These are phyloP conservation scores for Cercospora beticola DNA, from an alignment of 2,329 filamentous ascomycete genomes.

Conservation along the genomic window DNA sequence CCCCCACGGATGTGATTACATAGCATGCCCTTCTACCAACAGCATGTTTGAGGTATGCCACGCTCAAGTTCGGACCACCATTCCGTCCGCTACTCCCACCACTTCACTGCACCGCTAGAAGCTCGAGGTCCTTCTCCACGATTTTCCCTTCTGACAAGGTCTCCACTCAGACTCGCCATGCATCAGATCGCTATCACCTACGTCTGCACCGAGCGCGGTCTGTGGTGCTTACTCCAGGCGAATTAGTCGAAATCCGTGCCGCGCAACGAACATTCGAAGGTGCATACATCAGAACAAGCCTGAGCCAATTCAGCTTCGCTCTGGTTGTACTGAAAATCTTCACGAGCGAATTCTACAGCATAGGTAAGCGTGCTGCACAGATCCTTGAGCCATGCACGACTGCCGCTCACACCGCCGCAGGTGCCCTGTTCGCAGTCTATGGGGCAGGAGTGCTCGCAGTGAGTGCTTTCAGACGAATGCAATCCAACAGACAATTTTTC, in stretches of 20 bases:
- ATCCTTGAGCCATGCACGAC: background rate
- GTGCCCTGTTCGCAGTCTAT: slow-evolving; percentile 86
- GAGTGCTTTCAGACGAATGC: slow-evolving; percentile 79
- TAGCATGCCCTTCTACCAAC: background rate
- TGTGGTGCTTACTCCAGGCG: slow-evolving; percentile 75
- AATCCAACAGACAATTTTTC: slow-evolving; percentile 95
- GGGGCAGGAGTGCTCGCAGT: slow-evolving; percentile 81
- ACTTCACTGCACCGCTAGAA: background rate
- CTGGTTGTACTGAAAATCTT: slow-evolving; percentile 96
- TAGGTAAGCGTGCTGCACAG: slow-evolving; percentile 54
- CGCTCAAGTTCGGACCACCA: background rate
- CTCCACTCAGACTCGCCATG: slow-evolving; percentile 52
- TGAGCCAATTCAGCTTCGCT: slow-evolving; percentile 93
- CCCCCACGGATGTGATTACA: background rate
- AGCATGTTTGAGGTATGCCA: slow-evolving; percentile 32
- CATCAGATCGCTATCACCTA: slow-evolving; percentile 72
- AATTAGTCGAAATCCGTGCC: slow-evolving; percentile 91
- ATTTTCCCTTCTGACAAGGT: background rate
- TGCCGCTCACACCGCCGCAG: slow-evolving; percentile 13
- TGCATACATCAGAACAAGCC: slow-evolving; percentile 90
- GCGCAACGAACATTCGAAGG: slow-evolving; percentile 96
- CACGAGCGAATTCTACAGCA: slow-evolving; percentile 92
- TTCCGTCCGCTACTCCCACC: background rate
- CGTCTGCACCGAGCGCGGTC: slow-evolving; percentile 81
- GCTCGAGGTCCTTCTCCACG: background rate